A percentile compares a stretch with the other conserved stretches of the same genome.
phyloP scores from a whole-genome alignment of 2,329 filamentous ascomycete genomes.

The Dissoconium aciculare region DNA sequence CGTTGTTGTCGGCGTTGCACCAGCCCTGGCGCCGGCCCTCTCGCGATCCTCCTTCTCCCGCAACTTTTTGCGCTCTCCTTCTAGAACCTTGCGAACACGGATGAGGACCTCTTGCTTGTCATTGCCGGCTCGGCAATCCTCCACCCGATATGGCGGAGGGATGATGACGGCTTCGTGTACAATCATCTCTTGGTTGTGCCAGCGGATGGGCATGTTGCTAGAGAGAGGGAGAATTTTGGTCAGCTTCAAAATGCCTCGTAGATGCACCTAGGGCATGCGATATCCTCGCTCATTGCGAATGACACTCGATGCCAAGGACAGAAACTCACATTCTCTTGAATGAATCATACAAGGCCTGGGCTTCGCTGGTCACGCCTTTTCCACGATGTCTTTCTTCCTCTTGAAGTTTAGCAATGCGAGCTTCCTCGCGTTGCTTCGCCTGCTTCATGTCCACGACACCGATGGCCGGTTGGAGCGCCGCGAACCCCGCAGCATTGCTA shows the following conservation, averaged over 20 bases:
- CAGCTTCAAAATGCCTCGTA: background rate
- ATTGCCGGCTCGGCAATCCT: slow-evolving; percentile 36
- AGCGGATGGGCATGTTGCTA: slow-evolving; percentile 37
- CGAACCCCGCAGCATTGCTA: background rate
- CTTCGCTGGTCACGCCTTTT: slow-evolving; percentile 46
- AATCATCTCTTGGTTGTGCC: slow-evolving; percentile 44
- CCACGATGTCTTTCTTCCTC: slow-evolving; percentile 43
- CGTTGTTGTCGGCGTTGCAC: slow-evolving; percentile 10
- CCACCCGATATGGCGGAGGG: slow-evolving; percentile 41
- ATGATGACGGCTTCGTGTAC: slow-evolving; percentile 47
- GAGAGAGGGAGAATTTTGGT: slow-evolving; percentile 2
- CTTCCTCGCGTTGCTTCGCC: slow-evolving; percentile 40
- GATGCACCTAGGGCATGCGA: background rate
- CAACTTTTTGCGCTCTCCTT: slow-evolving; percentile 32
- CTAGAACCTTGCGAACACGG: slow-evolving; percentile 33
- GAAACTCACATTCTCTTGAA: slow-evolving; percentile 39
- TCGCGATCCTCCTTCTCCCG: slow-evolving; percentile 17
- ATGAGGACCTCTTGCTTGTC: slow-evolving; percentile 29
- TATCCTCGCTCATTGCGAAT: background rate
- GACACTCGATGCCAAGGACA: background rate
- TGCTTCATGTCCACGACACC: slow-evolving; percentile 40
- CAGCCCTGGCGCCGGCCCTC: slow-evolving; percentile 10
- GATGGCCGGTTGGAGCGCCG: slow-evolving; percentile 25
- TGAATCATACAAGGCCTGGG: slow-evolving; percentile 48
- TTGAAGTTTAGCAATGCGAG: slow-evolving; percentile 41